phyloP scores from a whole-genome alignment of 164 flowering plant species.

The Magnolia officinalis region DNA sequence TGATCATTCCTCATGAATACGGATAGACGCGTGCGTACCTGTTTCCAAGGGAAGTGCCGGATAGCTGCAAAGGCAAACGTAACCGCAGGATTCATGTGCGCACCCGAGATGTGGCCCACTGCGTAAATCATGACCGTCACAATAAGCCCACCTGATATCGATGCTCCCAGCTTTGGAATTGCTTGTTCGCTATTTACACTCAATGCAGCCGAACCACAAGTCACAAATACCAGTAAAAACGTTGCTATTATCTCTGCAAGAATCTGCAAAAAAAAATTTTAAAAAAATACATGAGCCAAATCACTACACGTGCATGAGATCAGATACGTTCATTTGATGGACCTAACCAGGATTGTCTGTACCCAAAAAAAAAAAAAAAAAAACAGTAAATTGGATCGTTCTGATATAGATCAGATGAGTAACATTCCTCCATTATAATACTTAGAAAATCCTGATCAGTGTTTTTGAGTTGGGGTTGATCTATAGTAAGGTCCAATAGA shows the following conservation, averaged over 20 bases:
- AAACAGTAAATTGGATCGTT: no score
- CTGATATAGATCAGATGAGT: no score
- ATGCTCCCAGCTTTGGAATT: constrained; percentile 62
- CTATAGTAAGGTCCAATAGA: no score
- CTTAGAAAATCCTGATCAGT: no score
- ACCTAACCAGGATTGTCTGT: no score
- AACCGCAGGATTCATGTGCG: constrained; percentile 92
- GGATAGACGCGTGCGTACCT: background rate
- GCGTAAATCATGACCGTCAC: constrained; percentile 90
- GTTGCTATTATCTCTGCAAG: constrained; percentile 71
- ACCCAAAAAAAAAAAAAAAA: no score
- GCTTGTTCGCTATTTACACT: constrained; percentile 38
- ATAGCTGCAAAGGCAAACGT: constrained; percentile 70
- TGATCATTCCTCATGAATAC: no score
- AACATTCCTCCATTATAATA: no score
- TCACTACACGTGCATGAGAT: no score
- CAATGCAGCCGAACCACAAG: constrained; percentile 66
- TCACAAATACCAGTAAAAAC: constrained; percentile 66
- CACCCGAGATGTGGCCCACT: constrained; percentile 86
- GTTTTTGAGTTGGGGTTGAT: no score
- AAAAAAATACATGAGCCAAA: no score
- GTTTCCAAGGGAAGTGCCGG: constrained; percentile 29
- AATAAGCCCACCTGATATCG: constrained; percentile 74
- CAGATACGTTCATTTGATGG: no score
- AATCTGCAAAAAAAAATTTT: constrained; percentile 30